Conservation (phyloP, 306 rosid species). For the Morella rubra region DNA sequence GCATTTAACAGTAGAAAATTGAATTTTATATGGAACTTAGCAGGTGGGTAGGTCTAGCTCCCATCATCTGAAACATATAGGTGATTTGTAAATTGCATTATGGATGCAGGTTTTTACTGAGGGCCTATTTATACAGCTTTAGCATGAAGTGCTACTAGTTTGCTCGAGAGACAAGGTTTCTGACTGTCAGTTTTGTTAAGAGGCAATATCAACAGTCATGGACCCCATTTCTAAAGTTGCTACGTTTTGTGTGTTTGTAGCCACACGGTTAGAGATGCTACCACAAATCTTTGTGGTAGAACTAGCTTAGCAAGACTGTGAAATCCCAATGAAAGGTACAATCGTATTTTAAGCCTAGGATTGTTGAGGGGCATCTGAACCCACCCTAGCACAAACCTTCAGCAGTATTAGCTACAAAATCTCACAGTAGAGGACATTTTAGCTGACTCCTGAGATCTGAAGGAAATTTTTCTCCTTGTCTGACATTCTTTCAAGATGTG, state of each 20-base stretch:
- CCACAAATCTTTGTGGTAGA: neutral
- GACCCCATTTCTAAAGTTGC: neutral
- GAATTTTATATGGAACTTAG: neutral
- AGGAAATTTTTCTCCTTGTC: neutral
- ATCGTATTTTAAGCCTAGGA: neutral
- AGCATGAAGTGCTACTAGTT: neutral
- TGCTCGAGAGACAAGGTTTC: slow-evolving; percentile 1
- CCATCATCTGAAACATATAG: neutral
- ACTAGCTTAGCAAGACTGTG: neutral
- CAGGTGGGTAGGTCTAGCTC: neutral
- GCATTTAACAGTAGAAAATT: neutral
- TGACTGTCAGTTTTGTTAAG: slow-evolving; percentile 3
- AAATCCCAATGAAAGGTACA: neutral
- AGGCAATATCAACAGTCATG: neutral
- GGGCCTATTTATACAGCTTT: neutral
- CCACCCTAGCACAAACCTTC: neutral
- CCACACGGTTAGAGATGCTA: neutral
- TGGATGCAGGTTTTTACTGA: neutral
- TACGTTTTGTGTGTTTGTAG: neutral
- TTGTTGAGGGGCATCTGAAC: neutral
- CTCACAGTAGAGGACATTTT: neutral
- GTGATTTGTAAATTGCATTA: neutral
- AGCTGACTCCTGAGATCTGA: neutral
- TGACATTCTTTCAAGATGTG: neutral
- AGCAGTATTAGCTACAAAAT: neutral